Base-by-base conservation (phyloP, 139 green algal genomes). In the Chlorella sp. region DNA sequence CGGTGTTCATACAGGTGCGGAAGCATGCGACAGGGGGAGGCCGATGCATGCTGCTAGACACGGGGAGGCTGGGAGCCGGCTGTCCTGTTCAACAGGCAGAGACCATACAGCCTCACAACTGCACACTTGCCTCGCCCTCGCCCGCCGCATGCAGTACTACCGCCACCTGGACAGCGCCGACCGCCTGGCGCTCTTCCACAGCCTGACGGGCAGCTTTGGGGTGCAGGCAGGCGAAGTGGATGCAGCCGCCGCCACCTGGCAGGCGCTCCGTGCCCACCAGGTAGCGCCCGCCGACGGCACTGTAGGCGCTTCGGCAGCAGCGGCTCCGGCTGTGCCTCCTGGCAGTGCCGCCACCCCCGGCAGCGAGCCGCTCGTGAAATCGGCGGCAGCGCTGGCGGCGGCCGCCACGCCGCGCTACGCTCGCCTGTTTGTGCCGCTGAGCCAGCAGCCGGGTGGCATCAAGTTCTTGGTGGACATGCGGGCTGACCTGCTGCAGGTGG, bases 391-490 rank as follows among this genome's bases (percentile, higher is more conserved):
- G n/a, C 84, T 95, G 62, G 58, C 70, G 20, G 67, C 87, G 24
- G 89, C 90, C 19, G 65, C 76, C 44, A 84, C 74, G n/a, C 94
- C 94, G 14, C 79, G 94, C 64, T 96, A 95, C 84, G 82, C 65
- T 19, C 91, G 90, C 60, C 89, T 97, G 22, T 87, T 96, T 51
- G 51, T 91, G 43, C 86, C 88, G 0, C 68, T 96, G 56, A 91
- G 88, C 86, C 87, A 91, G 51, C 89, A 92, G 69, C 85, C 85
- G 22, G 36, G 87, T 89, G 93, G 93, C 75, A 92, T 97, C 36
- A 84, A 89, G 16, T 95, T 97, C 79, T 89, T 97, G 73, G 85
- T 95, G 36, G 84, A 92, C 60, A 64, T 97, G 76, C 78, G 94
- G 9, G 77, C 82, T 1, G 92, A 97, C 72, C 75, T 97, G 62